These are phyloP conservation scores for Vitis labrusca DNA, from an alignment of 164 flowering plant species.

Conservation along the genomic window DNA sequence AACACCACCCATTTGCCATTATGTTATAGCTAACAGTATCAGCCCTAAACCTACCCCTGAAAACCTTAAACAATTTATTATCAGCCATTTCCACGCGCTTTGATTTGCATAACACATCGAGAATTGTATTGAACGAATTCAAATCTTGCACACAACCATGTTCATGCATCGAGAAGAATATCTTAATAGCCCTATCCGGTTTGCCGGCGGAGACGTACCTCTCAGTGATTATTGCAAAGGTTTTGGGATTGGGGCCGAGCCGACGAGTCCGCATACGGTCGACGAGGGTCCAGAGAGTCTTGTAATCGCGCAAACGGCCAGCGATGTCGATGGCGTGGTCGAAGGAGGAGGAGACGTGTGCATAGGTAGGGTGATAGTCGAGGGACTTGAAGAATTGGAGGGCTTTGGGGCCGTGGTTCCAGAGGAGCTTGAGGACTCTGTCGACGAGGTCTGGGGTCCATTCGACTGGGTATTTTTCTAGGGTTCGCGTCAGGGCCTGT, in stretches of 20 bases:
- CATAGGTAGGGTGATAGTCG: conserved; percentile 46
- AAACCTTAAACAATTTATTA: conserved; percentile 47
- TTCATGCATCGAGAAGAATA: conserved; percentile 76
- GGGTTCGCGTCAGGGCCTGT: conserved; percentile 29
- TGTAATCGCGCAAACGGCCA: conserved; percentile 68
- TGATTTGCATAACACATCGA: conserved; percentile 73
- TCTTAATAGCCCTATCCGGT: conserved; percentile 66
- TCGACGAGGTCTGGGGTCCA: conserved; percentile 68
- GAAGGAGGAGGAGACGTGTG: conserved; percentile 57
- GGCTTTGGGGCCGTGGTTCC: conserved; percentile 91
- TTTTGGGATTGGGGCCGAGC: conserved; percentile 60
- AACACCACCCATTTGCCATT: conserved; percentile 87
- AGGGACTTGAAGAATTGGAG: conserved; percentile 64
- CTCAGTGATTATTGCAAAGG: conserved; percentile 77
- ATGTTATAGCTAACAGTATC: conserved; percentile 76
- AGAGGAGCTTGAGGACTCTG: conserved; percentile 65
- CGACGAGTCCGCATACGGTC: conserved; percentile 52
- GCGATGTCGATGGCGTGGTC: conserved; percentile 83
- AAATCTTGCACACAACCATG: conserved; percentile 74
- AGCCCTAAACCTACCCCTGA: conserved; percentile 55
- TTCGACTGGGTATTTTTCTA: conserved; percentile 17
- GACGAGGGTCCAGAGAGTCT: conserved; percentile 54
- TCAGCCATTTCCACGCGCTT: conserved; percentile 69
- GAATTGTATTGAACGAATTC: conserved; percentile 67
- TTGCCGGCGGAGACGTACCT: conserved; percentile 69